Conservation (phyloP, 2,329 filamentous ascomycete species). For the Cladosporium sp. region DNA sequence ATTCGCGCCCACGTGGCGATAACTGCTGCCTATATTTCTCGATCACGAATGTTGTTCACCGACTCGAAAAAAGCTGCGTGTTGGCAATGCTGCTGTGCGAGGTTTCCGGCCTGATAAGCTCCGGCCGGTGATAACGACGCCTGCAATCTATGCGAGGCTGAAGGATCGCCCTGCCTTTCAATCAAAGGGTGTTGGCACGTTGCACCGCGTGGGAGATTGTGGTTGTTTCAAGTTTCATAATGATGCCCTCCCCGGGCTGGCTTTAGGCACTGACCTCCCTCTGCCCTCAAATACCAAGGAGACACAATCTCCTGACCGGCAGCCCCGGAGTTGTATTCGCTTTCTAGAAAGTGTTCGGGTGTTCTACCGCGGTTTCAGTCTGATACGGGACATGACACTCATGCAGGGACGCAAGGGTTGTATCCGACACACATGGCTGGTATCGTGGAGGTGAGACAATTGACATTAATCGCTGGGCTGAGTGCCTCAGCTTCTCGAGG, state of each 20-base stretch:
- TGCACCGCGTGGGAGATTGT: slow-evolving; percentile 8
- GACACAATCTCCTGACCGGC: neutral
- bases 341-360: neutral
- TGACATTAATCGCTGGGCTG: neutral
- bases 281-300: neutral
- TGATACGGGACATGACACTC: neutral
- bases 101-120: neutral
- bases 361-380: neutral
- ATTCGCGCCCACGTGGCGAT: slow-evolving; percentile 3
- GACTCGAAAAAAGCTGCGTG: neutral
- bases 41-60: neutral
- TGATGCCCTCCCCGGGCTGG: neutral
- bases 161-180: neutral
- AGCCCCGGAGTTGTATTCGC: neutral
- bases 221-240: slow-evolving; percentile 6
- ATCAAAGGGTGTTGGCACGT: neutral
- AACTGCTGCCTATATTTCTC: neutral
- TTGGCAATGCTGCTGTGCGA: neutral
- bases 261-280: neutral
- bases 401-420: neutral
- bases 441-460: neutral
- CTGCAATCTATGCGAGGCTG: slow-evolving; percentile 2
- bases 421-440: neutral
- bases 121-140: neutral
- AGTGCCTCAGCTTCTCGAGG: neutral